Base-by-base conservation (phyloP, 2,329 filamentous ascomycete species). In the Stagonosporopsis rhizophila region DNA sequence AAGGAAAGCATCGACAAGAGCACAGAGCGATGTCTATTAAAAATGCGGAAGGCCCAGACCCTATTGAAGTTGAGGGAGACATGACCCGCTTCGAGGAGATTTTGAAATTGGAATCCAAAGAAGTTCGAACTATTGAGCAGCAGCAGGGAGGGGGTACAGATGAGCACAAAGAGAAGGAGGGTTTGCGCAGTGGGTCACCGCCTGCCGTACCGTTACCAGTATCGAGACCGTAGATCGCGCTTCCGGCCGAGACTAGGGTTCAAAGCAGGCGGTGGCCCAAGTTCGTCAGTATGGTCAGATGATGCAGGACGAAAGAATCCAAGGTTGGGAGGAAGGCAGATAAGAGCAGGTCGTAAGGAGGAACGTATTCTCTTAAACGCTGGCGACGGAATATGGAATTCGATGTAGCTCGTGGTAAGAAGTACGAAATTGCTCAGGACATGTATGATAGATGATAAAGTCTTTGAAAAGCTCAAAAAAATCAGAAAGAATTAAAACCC, bases 31-130 rank as follows among this genome's bases (percentile, higher is more conserved):
- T 14, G 8, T 14, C n/a, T 2, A 4, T 3, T 6, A 11, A 20
- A 5, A 25, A 30, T 0, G n/a, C 20, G 6, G 37, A 23, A 2
- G 17, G 41, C 2, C 19, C 53, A 17, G 72, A 61, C 11, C 45
- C 53, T 14, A 59, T 77, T 0, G 69, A 75, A 59, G 77, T 74
- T 0, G 62, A 65, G 15, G 60, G 65, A 22, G 75, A 74, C 2
- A 56, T 75, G 2, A 74, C 68, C 19, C 70, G 66, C 50, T 67
- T 65, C 27, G 76, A 75, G 49, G 74, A 78, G 34, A 38, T 76
- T 2, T 58, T 78, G 49, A 67, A 71, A 27, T 56, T 78, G 35
- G 63, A 69, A 30, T 68, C 71, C 3, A 55, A 49, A 22, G 15
- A 23, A 0, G 25, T 12, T 4, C 35, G 39, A 17, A 38, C 14